Base-by-base conservation (phyloP, 352 stramenopile species). In the Globisporangium alternatum region DNA sequence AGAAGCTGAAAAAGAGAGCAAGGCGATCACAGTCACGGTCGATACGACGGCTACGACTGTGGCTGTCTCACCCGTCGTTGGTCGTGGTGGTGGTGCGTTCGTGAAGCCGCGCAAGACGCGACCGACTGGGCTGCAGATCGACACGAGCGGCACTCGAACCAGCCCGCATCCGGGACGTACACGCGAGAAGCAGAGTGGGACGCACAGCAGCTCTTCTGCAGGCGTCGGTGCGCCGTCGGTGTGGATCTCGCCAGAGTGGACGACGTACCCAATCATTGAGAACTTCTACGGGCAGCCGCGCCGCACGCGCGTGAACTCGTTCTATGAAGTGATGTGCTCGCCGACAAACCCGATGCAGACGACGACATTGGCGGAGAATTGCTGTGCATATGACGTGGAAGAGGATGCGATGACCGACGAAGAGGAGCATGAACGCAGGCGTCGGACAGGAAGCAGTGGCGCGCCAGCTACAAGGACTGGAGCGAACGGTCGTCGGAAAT, bases 281-380 rank as follows among this genome's bases (percentile, higher is more conserved):
- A 87, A 80, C 62, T 95, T 86, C 62, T 93, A 95, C 67, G 83
- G 81, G 51, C 70, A 80, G 43, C 60, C 76, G 19, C 66, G 67
- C 9, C 72, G 73, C 33, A 57, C 71, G 28, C 76, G 84, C 51
- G 73, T 75, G 21, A 91, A 80, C 65, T 93, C 83, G n/a, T 93
- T 91, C 61, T 81, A 86, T 56, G 86, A 95, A 51, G 81, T 92
- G 12, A 91, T 95, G 80, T 83, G 78, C 54, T 95, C 86, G 4
- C 86, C 86, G n/a, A 80, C 72, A 31, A 81, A 80, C 54, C 76
- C 71, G 2, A 70, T 68, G 44, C 68, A 68, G 6, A 91, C 82
- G 13, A 88, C 81, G 21, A 93, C 81, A 28, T 51, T 92, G 35
- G 80, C 72, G 10, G 75, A 85, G 66, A 85, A 64, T 41, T 87